Conservation (phyloP, 768 basidiomycete species). For the Cubamyces sp. region DNA sequence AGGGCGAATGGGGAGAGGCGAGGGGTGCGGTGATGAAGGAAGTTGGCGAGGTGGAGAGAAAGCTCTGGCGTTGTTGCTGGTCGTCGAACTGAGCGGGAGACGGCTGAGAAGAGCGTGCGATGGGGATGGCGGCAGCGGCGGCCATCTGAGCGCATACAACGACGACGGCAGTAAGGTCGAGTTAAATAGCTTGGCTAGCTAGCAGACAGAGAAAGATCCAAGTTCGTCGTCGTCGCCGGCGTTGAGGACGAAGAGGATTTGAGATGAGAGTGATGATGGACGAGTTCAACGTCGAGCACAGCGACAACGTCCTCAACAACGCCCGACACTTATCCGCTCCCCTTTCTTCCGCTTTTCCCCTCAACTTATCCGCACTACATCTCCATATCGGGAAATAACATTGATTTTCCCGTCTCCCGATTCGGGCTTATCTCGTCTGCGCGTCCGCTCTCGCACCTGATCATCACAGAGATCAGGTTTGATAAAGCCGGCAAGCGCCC, state of each 20-base stretch:
- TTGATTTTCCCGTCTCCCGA: no score
- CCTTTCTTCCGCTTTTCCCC: no score
- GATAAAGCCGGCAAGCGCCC: no score
- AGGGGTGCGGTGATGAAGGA: not conserved
- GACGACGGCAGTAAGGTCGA: not conserved
- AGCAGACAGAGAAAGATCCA: not conserved
- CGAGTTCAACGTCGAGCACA: not conserved
- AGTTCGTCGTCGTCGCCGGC: constrained; percentile 22
- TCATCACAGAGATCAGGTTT: no score
- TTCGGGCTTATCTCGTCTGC: no score
- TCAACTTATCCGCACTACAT: no score
- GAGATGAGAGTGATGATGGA: not conserved
- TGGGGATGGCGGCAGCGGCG: constrained; percentile 13
- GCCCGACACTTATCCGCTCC: no score
- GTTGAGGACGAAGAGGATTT: constrained; percentile 14
- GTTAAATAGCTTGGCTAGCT: not conserved
- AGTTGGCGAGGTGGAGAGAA: constrained; percentile 14
- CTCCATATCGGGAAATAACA: no score
- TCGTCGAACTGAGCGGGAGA: constrained; percentile 18
- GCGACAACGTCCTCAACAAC: no score
- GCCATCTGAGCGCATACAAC: constrained; percentile 8
- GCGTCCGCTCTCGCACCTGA: no score
- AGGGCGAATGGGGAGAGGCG: constrained; percentile 1
- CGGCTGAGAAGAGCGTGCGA: constrained; percentile 6
- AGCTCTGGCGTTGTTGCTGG: constrained; percentile 1